These are phyloP conservation scores for Phialophora chinensis DNA, from an alignment of 2,329 filamentous ascomycete genomes.

Conservation along the genomic window DNA sequence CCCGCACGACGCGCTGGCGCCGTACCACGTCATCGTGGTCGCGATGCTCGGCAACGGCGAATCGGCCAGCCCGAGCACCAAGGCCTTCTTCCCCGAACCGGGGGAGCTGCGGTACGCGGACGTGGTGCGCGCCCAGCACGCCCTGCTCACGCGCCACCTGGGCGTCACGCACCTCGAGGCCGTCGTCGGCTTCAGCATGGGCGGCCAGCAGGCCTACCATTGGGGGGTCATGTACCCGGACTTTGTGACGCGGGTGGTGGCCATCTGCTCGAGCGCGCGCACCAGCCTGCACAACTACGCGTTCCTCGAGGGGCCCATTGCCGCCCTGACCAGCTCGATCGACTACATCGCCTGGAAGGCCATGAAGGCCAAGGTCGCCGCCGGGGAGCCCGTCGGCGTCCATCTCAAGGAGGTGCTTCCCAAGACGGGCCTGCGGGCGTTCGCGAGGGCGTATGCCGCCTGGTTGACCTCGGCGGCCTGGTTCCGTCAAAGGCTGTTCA, in stretches of 20 bases:
- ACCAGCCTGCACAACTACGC: constrained; percentile 57
- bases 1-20: constrained; percentile 45
- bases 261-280: constrained; percentile 55
- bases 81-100: constrained; percentile 46
- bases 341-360: constrained; percentile 48
- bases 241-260: constrained; percentile 49
- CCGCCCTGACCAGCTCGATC: constrained; percentile 49
- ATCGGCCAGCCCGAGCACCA: constrained; percentile 56
- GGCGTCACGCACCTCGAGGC: constrained; percentile 47
- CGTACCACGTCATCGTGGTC: constrained; percentile 54
- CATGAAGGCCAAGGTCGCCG: constrained; percentile 35
- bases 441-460: constrained; percentile 55
- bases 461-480: constrained; percentile 56
- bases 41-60: constrained; percentile 58
- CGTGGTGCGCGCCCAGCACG: constrained; percentile 52
- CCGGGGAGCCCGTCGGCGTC: constrained; percentile 41
- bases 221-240: constrained; percentile 55
- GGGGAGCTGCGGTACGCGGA: constrained; percentile 51
- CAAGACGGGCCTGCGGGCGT: constrained; percentile 50
- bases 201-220: constrained; percentile 56
- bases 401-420: constrained; percentile 41
- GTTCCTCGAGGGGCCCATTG: constrained; percentile 56
- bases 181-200: constrained; percentile 59
- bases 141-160: constrained; percentile 48
- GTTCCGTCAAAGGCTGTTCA: constrained; percentile 53